Percentiles rank a stretch among this genome's conserved stretches.
phyloP scores from a whole-genome alignment of 176 grass and related monocot species.

The Tillandsia fasciculata region DNA sequence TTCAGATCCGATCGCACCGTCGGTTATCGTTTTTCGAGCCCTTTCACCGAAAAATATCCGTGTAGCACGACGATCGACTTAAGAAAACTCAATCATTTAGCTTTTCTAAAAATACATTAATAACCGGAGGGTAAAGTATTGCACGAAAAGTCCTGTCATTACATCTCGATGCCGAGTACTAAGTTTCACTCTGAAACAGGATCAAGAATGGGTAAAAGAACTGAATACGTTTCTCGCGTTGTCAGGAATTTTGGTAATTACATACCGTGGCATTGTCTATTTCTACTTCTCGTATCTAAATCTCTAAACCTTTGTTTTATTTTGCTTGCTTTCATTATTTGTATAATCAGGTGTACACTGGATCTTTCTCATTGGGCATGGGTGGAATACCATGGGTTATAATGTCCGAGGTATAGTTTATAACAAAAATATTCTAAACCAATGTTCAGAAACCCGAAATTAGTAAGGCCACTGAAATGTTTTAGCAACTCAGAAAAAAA shows the following conservation, averaged over 20 bases:
- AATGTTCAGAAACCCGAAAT: no score
- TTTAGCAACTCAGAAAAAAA: no score
- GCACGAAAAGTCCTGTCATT: no score
- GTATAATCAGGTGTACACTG: constrained; percentile 38
- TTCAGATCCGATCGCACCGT: no score
- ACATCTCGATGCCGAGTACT: neutral
- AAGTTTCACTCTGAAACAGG: constrained; percentile 24
- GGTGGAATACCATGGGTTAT: constrained; percentile 81
- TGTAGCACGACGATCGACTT: no score
- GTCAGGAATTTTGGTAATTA: constrained; percentile 54
- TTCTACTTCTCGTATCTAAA: constrained; percentile 3
- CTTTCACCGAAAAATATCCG: no score
- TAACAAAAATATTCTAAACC: neutral
- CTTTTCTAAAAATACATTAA: no score
- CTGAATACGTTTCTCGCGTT: constrained; percentile 45
- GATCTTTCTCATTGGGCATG: constrained; percentile 89
- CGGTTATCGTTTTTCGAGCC: no score
- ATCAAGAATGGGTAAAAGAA: constrained; percentile 40
- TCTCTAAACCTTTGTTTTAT: neutral
- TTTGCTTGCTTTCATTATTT: constrained; percentile 10
- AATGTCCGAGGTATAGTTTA: constrained; percentile 65
- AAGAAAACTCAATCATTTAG: no score
- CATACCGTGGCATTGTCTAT: constrained; percentile 6
- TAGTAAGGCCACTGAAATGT: neutral
- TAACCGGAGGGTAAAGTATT: no score